Conservation (phyloP, 768 basidiomycete species). For the Leccinum imitatum region DNA sequence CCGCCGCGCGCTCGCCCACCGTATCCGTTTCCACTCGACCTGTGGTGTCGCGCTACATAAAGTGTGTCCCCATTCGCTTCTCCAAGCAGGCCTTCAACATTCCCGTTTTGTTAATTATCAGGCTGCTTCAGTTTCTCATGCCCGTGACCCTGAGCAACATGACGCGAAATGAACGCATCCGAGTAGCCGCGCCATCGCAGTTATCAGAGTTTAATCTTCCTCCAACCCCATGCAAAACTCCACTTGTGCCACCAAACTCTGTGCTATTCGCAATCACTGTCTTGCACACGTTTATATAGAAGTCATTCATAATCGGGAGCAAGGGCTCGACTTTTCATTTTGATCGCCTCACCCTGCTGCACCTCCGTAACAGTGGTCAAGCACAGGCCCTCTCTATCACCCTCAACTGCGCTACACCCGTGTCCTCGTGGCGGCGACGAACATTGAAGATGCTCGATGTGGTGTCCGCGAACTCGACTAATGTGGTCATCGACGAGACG, state of each 20-base stretch:
- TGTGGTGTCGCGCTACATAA: not conserved
- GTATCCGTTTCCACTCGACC: not conserved
- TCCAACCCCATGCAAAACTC: slow-evolving; percentile 8
- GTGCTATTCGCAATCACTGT: not conserved
- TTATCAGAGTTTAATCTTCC: slow-evolving; percentile 24
- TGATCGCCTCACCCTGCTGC: slow-evolving; percentile 6
- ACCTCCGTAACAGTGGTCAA: slow-evolving; percentile 7
- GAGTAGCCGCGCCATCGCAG: slow-evolving; percentile 9
- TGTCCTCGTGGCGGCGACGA: slow-evolving; percentile 6
- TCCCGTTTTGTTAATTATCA: not conserved
- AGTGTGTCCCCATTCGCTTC: not conserved
- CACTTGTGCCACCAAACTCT: not conserved
- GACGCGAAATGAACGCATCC: slow-evolving; percentile 1
- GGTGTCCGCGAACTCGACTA: slow-evolving; percentile 10
- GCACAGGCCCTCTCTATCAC: slow-evolving; percentile 4
- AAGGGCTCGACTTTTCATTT: slow-evolving; percentile 13
- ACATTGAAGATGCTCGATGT: slow-evolving; percentile 7
- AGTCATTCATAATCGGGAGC: slow-evolving; percentile 17
- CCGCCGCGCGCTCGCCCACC: not conserved
- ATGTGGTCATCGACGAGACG: slow-evolving; percentile 5
- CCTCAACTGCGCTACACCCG: slow-evolving; percentile 1
- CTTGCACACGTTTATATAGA: slow-evolving; percentile 28
- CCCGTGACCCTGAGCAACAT: slow-evolving; percentile 14
- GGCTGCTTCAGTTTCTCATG: not conserved
- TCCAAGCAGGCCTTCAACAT: not conserved